Evolutionary conservation across 495 filamentous ascomycete genomes (phyloP).

Genomic region (Tuber aestivum): DNA sequence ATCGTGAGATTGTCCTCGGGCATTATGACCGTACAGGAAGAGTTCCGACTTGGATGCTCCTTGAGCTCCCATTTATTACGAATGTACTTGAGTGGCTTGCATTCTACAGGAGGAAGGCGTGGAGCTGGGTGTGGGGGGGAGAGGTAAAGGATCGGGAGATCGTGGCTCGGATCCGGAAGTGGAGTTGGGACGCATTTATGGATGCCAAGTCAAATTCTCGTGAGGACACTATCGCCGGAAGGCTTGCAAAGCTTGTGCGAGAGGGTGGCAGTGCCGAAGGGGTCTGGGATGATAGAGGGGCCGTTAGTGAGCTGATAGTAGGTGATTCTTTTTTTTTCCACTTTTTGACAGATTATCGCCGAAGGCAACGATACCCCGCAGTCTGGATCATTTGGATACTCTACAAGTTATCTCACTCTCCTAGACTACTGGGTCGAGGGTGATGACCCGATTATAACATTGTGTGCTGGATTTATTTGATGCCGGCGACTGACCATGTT

Average conservation of each 20-base stretch:
- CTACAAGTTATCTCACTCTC: neutral
- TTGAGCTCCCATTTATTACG: constrained; percentile 9
- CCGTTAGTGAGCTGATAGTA: constrained; percentile 17
- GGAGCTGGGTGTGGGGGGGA: neutral
- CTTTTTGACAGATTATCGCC: neutral
- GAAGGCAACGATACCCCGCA: neutral
- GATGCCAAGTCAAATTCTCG: neutral
- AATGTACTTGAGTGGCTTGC: neutral
- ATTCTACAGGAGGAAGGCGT: neutral
- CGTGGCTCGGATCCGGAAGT: constrained; percentile 2
- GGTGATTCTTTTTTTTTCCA: neutral
- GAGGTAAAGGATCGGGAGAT: neutral
- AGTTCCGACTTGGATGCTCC: constrained; percentile 1
- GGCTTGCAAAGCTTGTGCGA: constrained; percentile 3
- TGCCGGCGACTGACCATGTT: neutral
- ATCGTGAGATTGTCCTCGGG: constrained; percentile 5
- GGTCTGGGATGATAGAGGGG: neutral
- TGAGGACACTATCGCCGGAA: constrained; percentile 7
- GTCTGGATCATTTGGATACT: neutral
- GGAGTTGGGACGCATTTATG: constrained; percentile 13
- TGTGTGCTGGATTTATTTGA: neutral
- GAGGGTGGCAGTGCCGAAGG: neutral
- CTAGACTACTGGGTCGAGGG: neutral
- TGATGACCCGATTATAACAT: neutral
- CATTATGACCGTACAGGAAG: constrained; percentile 10